Conservation (phyloP, 306 rosid genomes). For the Nissolia schottii region DNA sequence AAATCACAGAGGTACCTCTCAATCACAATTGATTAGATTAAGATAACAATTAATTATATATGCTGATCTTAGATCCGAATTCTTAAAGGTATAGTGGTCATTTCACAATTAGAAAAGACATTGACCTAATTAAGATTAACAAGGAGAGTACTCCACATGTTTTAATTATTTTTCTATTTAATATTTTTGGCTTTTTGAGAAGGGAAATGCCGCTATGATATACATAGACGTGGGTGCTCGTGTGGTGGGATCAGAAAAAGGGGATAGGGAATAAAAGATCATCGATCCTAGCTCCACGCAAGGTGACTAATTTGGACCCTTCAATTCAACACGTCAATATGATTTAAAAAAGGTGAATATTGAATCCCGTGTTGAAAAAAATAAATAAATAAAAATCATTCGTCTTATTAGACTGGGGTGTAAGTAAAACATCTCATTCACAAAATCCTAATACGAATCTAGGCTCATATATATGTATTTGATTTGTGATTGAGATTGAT, state of each 20-base stretch:
- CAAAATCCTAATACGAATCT: constrained; percentile 27
- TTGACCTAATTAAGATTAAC: background rate
- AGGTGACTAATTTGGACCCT: constrained; percentile 9
- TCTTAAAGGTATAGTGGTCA: background rate
- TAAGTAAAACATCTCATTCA: constrained; percentile 51
- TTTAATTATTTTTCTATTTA: background rate
- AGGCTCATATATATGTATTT: background rate
- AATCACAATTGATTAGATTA: constrained; percentile 30
- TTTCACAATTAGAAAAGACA: constrained; percentile 44
- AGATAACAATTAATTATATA: constrained; percentile 10
- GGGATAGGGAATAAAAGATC: background rate
- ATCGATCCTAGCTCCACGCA: background rate
- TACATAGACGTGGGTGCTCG: constrained; percentile 22
- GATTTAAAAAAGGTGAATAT: constrained; percentile 30
- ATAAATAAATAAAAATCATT: constrained; percentile 27
- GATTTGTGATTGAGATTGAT: constrained; percentile 47
- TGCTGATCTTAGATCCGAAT: background rate
- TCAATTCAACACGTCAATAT: constrained; percentile 2
- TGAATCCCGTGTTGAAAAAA: constrained; percentile 29
- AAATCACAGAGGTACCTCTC: constrained; percentile 18
- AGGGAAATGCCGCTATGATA: background rate
- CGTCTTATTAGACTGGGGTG: constrained; percentile 23
- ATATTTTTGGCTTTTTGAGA: background rate
- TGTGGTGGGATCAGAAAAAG: constrained; percentile 45
- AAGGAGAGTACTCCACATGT: background rate